Conservation (phyloP, 768 basidiomycete genomes). For the Lentinula guzmanii region DNA sequence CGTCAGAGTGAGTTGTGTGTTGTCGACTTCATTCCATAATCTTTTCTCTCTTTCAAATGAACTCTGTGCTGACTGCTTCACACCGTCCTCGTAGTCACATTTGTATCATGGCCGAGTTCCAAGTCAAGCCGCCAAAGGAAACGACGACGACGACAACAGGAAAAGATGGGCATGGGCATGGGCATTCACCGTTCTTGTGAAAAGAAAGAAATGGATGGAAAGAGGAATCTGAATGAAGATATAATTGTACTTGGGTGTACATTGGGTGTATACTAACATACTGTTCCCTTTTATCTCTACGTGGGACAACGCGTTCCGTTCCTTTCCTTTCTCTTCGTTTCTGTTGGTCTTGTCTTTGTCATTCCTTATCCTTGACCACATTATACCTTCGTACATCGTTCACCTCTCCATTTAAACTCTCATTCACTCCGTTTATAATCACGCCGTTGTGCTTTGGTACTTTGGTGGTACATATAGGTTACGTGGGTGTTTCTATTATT, state of each 20-base stretch:
- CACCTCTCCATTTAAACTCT: background rate
- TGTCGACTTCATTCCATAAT: background rate
- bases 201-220: background rate
- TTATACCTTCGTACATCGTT: too few relatives aligned
- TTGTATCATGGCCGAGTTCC: slow-evolving; percentile 67
- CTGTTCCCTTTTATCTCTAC: background rate
- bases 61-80: slow-evolving; percentile 10
- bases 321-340: background rate
- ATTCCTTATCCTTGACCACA: too few relatives aligned
- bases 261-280: background rate
- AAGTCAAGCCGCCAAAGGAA: slow-evolving; percentile 67
- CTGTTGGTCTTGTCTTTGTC: background rate
- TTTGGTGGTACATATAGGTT: background rate
- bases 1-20: slow-evolving; percentile 72
- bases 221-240: background rate
- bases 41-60: slow-evolving; percentile 5
- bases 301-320: too few relatives aligned
- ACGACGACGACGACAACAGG: slow-evolving; percentile 16
- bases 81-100: slow-evolving; percentile 49
- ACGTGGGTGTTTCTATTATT: background rate
- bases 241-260: background rate
- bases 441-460: background rate
- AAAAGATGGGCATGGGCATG: background rate
- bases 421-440: background rate
- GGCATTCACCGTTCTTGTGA: background rate